Evolutionary conservation across 2,329 filamentous ascomycete species (phyloP), one percentile per base, ranked within the genome.

Genomic region (Beauveria bassiana): DNA sequence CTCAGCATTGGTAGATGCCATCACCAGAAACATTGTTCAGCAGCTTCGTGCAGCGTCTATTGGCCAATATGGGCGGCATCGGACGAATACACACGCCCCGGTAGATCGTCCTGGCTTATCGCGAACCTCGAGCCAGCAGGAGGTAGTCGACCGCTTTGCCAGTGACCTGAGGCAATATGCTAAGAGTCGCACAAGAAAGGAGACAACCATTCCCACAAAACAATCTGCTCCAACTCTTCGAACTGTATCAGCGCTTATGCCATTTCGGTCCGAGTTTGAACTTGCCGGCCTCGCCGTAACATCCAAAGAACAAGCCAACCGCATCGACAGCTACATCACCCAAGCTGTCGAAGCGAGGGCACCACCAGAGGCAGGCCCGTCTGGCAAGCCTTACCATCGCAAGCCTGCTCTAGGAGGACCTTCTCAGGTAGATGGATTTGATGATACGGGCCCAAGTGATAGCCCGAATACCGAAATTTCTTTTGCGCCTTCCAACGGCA

Each of bases 201-300:
- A 45, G 20, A 45, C 43, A 10, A 20, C 16, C 3, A 38, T 46
- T 18, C 45, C 59, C 6, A 57, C 31, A 50, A 38, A 65, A 75
- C 1, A 73, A 14, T 79, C 78, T 3, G 73, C 70, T n/a, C 66
- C 69, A 54, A 83, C 77, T 47, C 71, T 78, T 51, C 76, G 78
- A 62, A 85, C 83, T 2, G 74, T 86, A 20, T 75, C 78, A 28
- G 80, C 79, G 34, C 71, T 86, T 3, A 68, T 83, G 28, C 82
- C 82, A 2, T 86, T 80, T 66, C 78, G 76, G 52, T 72, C 77
- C 4, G 77, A 86, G 63, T 84, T 86, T 64, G 73, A 72, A 61
- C 76, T 76, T 61, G 82, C 80, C 59, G 81, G 82, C 1, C 73
- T 86, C 55, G 81, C 82, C 2, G 78, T 86, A 1, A 85, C 83